Percentiles rank a stretch among this genome's conserved stretches.
These are phyloP conservation scores for Aspergillus fijiensis DNA, from an alignment of 2,329 filamentous ascomycete genomes.

Conservation along the genomic window DNA sequence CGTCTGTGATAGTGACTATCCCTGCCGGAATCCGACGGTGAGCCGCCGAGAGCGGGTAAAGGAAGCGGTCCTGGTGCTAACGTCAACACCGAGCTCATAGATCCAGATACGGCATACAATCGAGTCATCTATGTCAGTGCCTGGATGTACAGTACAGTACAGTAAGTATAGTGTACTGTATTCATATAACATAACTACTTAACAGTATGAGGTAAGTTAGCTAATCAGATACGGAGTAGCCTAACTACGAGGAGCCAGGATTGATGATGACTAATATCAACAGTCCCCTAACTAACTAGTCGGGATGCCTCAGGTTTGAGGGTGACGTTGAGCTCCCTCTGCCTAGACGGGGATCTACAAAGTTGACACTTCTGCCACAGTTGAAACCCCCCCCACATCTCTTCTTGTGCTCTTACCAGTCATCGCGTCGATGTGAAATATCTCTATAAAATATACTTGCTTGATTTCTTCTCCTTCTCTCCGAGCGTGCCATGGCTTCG, in stretches of 20 bases:
- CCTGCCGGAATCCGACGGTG: background rate
- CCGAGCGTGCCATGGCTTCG: slow-evolving; percentile 30
- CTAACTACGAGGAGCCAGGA: background rate
- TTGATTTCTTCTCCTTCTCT: background rate
- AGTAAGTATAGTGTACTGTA: no score
- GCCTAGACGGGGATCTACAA: slow-evolving; percentile 11
- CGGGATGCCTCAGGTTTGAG: slow-evolving; percentile 6
- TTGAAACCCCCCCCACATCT: background rate
- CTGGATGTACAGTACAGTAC: no score
- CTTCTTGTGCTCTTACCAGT: background rate
- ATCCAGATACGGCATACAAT: no score
- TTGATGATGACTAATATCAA: slow-evolving; percentile 19
- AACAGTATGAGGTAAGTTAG: no score
- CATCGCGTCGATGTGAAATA: no score
- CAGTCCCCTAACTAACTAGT: background rate
- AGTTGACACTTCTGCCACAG: background rate
- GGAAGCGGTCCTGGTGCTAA: background rate
- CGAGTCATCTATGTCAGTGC: no score
- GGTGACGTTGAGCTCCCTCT: slow-evolving; percentile 20
- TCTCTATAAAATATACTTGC: background rate
- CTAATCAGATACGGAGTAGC: no score
- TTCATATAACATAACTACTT: no score
- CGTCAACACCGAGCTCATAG: background rate
- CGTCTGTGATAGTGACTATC: background rate
- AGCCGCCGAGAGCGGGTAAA: background rate